phyloP scores from a whole-genome alignment of 768 basidiomycete genomes.

The Gloeophyllum trabeum region DNA sequence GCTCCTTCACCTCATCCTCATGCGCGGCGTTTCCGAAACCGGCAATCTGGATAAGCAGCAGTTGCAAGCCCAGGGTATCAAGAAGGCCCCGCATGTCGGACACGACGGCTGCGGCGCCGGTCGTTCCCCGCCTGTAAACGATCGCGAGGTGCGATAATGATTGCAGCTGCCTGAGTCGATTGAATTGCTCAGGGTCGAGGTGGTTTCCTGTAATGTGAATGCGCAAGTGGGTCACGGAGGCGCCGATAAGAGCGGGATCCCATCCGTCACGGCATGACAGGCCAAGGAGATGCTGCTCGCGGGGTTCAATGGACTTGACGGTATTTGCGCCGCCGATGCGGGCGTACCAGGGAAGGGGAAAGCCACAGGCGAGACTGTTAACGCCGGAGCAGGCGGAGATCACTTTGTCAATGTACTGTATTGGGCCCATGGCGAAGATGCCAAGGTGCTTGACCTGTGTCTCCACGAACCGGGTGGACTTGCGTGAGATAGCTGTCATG shows the following conservation, averaged over 20 bases:
- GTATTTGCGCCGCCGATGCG: not conserved
- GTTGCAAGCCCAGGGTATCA: constrained; percentile 7
- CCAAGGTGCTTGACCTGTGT: constrained; percentile 20
- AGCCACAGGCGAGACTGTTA: constrained; percentile 23
- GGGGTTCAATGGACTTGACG: constrained; percentile 9
- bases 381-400: constrained; percentile 20
- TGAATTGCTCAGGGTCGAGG: constrained; percentile 5
- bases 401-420: constrained; percentile 18
- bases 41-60: constrained; percentile 16
- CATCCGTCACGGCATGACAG: constrained; percentile 24
- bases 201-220: constrained; percentile 17
- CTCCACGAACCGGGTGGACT: constrained; percentile 13
- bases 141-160: constrained; percentile 20
- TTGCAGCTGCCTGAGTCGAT: constrained; percentile 14
- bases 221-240: constrained; percentile 21
- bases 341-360: constrained; percentile 17
- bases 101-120: constrained; percentile 4
- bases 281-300: constrained; percentile 23
- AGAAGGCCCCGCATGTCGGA: constrained; percentile 9
- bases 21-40: constrained; percentile 8
- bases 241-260: constrained; percentile 18
- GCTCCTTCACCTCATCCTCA: constrained; percentile 8
- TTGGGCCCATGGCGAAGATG: constrained; percentile 23
- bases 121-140: constrained; percentile 12
- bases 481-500: constrained; percentile 14